Conservation (phyloP, 2,329 filamentous ascomycete genomes). For the Talaromyces albobiverticillius region DNA sequence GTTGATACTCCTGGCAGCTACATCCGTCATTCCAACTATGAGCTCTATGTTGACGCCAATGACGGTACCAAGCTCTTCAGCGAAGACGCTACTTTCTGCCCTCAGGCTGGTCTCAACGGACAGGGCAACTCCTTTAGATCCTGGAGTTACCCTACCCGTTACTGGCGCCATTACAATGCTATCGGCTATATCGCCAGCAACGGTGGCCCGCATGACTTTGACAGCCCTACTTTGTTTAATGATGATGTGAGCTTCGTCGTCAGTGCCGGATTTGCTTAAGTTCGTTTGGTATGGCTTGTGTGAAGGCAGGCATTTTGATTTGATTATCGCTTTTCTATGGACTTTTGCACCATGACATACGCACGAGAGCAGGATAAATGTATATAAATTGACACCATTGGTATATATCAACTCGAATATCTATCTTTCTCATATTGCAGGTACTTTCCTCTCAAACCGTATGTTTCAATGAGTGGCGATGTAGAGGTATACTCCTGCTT, state of each 20-base stretch:
- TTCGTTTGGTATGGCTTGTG: background rate
- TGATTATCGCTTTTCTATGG: background rate
- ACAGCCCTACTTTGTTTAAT: conserved; percentile 49
- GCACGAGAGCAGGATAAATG: background rate
- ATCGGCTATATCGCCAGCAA: conserved; percentile 51
- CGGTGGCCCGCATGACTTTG: conserved; percentile 56
- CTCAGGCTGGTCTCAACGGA: conserved; percentile 51
- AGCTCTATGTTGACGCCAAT: conserved; percentile 48
- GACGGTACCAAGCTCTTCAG: conserved; percentile 57
- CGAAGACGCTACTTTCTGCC: conserved; percentile 64
- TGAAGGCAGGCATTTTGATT: background rate
- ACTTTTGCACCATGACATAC: background rate
- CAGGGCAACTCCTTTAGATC: conserved; percentile 53
- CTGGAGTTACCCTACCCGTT: conserved; percentile 61
- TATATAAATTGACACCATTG: background rate
- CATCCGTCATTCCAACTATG: conserved; percentile 56
- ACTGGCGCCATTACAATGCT: conserved; percentile 54
- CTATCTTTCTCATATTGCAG: background rate
- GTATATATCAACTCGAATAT: background rate
- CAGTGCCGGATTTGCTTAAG: conserved; percentile 43
- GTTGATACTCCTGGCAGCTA: conserved; percentile 57
- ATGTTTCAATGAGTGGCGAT: background rate
- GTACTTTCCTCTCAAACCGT: background rate
- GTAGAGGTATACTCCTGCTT: background rate
- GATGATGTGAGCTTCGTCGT: conserved; percentile 55